Percentiles rank a stretch among this genome's conserved stretches.
phyloP scores from a whole-genome alignment of 1,139 yeast genomes.

The Wickerhamomyces sp. region DNA sequence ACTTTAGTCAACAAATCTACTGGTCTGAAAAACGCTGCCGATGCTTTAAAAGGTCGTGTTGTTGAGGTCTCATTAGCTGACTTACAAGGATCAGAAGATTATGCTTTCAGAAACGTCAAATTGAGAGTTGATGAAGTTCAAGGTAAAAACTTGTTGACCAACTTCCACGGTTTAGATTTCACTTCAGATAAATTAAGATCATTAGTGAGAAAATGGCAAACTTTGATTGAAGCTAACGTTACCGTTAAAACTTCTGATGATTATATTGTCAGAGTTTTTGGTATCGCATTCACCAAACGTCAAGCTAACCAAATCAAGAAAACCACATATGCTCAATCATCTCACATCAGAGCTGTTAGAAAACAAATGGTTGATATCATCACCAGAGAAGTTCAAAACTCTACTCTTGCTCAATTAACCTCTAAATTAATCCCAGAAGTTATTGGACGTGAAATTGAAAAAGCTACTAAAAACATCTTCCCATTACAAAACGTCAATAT shows the following conservation, averaged over 20 bases:
- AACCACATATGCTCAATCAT: constrained; percentile 86
- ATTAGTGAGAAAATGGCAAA: constrained; percentile 91
- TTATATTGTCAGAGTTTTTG: constrained; percentile 82
- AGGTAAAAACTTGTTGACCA: constrained; percentile 88
- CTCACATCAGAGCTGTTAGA: constrained; percentile 81
- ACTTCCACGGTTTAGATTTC: constrained; percentile 94
- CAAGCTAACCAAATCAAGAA: constrained; percentile 86
- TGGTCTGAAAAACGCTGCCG: constrained; percentile 89
- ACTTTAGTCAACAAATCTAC: constrained; percentile 88
- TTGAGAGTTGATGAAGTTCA: constrained; percentile 91
- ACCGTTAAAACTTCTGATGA: constrained; percentile 91
- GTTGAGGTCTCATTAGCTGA: constrained; percentile 85
- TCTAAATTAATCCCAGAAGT: constrained; percentile 88
- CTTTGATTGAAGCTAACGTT: constrained; percentile 85
- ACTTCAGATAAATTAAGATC: constrained; percentile 89
- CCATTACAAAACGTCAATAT: constrained; percentile 90
- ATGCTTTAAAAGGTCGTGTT: constrained; percentile 87
- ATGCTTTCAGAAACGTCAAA: constrained; percentile 84
- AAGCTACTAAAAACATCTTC: constrained; percentile 77
- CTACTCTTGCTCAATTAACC: constrained; percentile 82
- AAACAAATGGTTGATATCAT: constrained; percentile 84
- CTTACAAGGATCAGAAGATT: constrained; percentile 90
- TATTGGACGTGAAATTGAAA: constrained; percentile 86
- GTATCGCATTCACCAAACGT: constrained; percentile 91
- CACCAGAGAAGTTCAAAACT: constrained; percentile 80